Evolutionary conservation across 2,329 filamentous ascomycete species (phyloP), one percentile per base, ranked within the genome.

Genomic region (Ascochyta koolunga): DNA sequence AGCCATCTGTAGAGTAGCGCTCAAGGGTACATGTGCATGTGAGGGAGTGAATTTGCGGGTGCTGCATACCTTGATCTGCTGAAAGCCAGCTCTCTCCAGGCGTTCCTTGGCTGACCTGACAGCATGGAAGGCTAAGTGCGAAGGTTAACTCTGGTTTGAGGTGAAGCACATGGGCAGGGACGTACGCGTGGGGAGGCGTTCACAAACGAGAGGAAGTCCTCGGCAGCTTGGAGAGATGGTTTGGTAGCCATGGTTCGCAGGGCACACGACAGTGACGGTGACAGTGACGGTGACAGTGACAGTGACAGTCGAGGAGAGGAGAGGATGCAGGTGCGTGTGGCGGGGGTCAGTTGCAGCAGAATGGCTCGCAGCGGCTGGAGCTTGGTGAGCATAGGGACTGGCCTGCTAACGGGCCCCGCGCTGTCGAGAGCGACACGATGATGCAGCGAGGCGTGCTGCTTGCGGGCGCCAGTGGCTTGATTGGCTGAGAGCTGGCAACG

Each of bases 171-270:
- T 36, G 18, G 9, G 40, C 35, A n/a, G 15, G 42, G 43, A 75
- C 86, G 66, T 83, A 96, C 93, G 93, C 47, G 93, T 96, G 11
- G 95, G 54, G 93, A 97, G 60, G 88, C 90, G 77, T 97, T 96
- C 74, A 97, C 88, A 79, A 96, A 97, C 77, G 91, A 89, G 71
- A 96, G 79, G 76, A 97, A 96, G 80, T 96, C 91, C 77, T 89
- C 80, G 49, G 90, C 90, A 50, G 71, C 77, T 57, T 77, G 67
- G 51, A 79, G 69, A 1, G 77, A 77, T 11, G 74, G 73, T 54
- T 75, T 76, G 62, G 68, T 57, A 22, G 72, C 56, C 73, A 76
- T 76, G 57, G 63, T 66, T 50, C 59, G 58, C 13, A 60, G 35
- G 47, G 64, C 53, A 61, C 51, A 58, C 41, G 59, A 60, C 45